Percentiles rank a stretch among this genome's conserved stretches.
Evolutionary conservation across 768 basidiomycete species (phyloP).

Genomic region (Naematelia aurantialba): DNA sequence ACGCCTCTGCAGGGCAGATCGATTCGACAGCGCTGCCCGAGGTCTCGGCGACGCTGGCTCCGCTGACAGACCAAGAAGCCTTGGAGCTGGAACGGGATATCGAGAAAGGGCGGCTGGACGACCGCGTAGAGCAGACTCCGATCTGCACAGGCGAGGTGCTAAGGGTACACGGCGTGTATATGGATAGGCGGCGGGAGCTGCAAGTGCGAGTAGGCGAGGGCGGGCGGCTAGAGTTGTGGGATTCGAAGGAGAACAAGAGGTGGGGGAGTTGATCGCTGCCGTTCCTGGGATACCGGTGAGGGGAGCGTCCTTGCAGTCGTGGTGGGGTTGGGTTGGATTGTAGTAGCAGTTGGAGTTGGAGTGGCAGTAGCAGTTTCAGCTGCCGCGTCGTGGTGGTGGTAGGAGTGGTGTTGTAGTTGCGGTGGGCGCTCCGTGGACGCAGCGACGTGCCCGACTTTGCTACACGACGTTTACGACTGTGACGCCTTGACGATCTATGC

Average conservation of each 20-base stretch:
- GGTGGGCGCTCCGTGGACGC: too few relatives aligned
- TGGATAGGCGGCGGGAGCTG: conserved; percentile 35
- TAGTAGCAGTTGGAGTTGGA: too few relatives aligned
- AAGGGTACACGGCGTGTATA: conserved; percentile 43
- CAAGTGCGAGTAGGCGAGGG: conserved; percentile 28
- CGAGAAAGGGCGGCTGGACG: conserved; percentile 17
- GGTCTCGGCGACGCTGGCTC: neutral
- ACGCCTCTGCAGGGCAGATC: neutral
- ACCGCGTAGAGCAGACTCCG: conserved; percentile 27
- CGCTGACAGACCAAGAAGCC: conserved; percentile 11
- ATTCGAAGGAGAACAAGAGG: conserved; percentile 19
- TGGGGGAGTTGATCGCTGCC: neutral
- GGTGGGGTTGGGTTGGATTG: too few relatives aligned
- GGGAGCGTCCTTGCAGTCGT: too few relatives aligned
- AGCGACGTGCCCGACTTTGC: too few relatives aligned
- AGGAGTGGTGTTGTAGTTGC: too few relatives aligned
- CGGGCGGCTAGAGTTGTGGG: conserved; percentile 40
- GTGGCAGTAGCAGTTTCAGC: too few relatives aligned
- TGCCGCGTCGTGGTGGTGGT: too few relatives aligned
- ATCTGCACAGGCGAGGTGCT: conserved; percentile 28
- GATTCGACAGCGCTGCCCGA: neutral
- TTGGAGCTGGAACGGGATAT: conserved; percentile 14
- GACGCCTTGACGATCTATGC: too few relatives aligned
- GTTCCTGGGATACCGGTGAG: too few relatives aligned
- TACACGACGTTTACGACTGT: too few relatives aligned